Evolutionary conservation across 371 early-diverging fungal species (phyloP), one percentile per base, ranked within the genome.

Genomic region (Mucor irregularis): DNA sequence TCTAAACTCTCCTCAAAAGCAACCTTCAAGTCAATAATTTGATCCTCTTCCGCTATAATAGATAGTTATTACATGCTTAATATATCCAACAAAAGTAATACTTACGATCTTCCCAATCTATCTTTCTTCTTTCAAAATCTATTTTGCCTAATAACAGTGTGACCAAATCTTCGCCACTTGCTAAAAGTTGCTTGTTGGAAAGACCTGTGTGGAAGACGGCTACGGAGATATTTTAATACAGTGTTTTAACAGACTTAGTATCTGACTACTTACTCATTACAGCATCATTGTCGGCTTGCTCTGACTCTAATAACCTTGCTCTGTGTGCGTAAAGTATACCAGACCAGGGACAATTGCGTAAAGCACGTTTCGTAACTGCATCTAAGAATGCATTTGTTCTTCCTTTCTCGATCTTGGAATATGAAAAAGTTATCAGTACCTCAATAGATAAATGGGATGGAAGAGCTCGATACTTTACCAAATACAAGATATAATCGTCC

Each of bases 311-410:
- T 22, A 73, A 43, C 42, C 84, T 57, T 13, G 65, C 64, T 4
- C 57, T 51, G 40, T 71, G 82, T 1, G 77, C 72, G 83, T 87
- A 88, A 8, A 89, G 58, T 28, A 63, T 71, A 13, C 87, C 90
- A 4, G 84, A 79, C 88, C 87, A 88, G 35, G 78, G 82, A 50
- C 90, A 91, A 51, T 89, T 89, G 6, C 87, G 66, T 2, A 86
- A 64, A 0, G 90, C 80, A 9, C 90, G 74, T 11, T 69, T 48
- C 1, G 74, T 57, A n/a, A 61, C 52, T 3, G 61, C 30, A 13
- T 63, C 60, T 43, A 74, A 50, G n/a, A 65, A 56, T 7, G 50
- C 40, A 11, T 47, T 39, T 21, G 66, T 38, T 25, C 64, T 64
- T 16, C 67, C 70, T 25, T 43, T 45, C 47, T 78, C 77, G 17